These are phyloP conservation scores for Tetracentron sinense DNA, from an alignment of 164 flowering plant genomes.

Conservation along the genomic window DNA sequence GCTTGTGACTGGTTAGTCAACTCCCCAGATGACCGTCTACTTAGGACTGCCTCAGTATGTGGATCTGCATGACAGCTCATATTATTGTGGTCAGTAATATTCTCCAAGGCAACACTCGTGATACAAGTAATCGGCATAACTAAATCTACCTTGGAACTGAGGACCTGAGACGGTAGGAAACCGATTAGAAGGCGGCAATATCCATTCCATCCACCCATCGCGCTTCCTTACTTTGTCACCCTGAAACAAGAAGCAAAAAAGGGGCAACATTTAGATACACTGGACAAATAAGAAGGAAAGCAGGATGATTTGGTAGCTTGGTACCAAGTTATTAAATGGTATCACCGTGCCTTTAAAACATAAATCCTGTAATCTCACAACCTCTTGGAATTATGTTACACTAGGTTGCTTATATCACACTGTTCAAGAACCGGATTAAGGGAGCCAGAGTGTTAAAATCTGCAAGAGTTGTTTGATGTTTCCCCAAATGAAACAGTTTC, in stretches of 20 bases:
- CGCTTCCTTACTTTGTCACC: constrained; percentile 58
- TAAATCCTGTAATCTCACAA: too few species aligned
- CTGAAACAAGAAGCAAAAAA: constrained; percentile 28
- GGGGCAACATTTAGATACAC: neutral
- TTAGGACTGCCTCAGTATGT: constrained; percentile 15
- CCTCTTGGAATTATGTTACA: too few species aligned
- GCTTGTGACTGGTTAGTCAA: constrained; percentile 16
- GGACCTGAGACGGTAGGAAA: constrained; percentile 15
- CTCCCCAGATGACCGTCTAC: constrained; percentile 22
- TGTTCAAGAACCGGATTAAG: too few species aligned
- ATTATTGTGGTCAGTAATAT: constrained; percentile 17
- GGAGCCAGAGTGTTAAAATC: too few species aligned
- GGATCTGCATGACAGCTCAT: constrained; percentile 20
- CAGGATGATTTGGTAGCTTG: neutral
- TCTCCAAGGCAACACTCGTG: constrained; percentile 34
- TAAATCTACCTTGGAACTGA: constrained; percentile 18
- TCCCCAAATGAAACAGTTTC: too few species aligned
- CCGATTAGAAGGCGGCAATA: constrained; percentile 18
- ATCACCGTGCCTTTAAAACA: too few species aligned
- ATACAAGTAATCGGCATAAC: constrained; percentile 25
- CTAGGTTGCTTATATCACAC: too few species aligned
- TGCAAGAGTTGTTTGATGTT: too few species aligned
- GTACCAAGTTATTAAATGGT: too few species aligned
- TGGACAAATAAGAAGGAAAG: neutral
- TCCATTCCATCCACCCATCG: constrained; percentile 55